These are phyloP conservation scores for Chenopodium suecicum DNA, from an alignment of 148 eudicot genomes.

Conservation along the genomic window DNA sequence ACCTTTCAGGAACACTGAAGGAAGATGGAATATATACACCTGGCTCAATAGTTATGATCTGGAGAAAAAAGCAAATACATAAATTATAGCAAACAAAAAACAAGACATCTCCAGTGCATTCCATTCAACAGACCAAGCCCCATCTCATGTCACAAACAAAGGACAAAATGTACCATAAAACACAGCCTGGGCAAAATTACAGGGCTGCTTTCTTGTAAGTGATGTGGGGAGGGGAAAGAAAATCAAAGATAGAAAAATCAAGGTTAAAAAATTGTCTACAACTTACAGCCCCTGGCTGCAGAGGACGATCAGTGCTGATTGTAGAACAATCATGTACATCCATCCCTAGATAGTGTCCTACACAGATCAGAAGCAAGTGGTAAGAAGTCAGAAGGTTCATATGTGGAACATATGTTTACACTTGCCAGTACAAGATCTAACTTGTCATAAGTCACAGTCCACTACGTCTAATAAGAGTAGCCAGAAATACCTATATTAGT, in stretches of 20 bases:
- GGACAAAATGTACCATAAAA: neutral
- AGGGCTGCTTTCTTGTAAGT: neutral
- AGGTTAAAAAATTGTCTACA: neutral
- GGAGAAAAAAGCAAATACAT: neutral
- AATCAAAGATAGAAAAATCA: neutral
- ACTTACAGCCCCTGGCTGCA: conserved; percentile 90
- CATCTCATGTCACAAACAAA: too few species aligned
- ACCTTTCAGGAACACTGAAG: conserved; percentile 73
- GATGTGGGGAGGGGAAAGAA: neutral
- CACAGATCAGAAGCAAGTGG: conserved; percentile 1
- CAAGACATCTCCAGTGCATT: neutral
- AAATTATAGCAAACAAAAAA: too few species aligned
- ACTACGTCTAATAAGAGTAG: neutral
- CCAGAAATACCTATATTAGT: conserved; percentile 71
- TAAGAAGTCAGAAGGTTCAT: conserved; percentile 7
- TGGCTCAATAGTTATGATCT: conserved; percentile 97
- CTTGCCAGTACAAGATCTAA: neutral
- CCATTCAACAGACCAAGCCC: neutral
- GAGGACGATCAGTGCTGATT: conserved; percentile 65
- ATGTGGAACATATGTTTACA: neutral
- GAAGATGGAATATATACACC: conserved; percentile 80
- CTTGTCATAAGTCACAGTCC: conserved; percentile 13
- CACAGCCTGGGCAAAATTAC: neutral
- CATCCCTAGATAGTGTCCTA: conserved; percentile 96
- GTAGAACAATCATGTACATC: conserved; percentile 91